Base-by-base conservation (phyloP, 768 basidiomycete species). In the Galerina marginata region DNA sequence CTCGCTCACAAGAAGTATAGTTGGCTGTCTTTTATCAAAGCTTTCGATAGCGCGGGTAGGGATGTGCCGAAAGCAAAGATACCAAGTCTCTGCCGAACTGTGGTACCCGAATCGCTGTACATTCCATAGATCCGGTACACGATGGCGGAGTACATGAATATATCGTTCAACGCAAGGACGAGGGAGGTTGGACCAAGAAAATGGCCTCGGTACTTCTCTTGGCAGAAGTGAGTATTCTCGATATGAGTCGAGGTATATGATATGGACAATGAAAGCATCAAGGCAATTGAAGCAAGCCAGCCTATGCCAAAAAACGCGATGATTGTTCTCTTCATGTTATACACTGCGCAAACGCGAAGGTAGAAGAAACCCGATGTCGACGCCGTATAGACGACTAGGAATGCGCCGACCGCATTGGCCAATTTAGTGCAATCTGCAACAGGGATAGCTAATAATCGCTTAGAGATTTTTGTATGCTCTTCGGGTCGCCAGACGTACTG, bases 341-440 rank as follows among this genome's bases (percentile, higher is more conserved):
- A 74, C 16, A 74, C 59, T 0, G 72, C 66, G 33, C 56, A 61
- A 5, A 72, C 64, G 6, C 73, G 72, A 54, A 69, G 63, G 51
- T 69, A 68, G 59, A 74, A 73, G 25, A 54, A 39, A 23, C 14
- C 58, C 15, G 71, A 58, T 0, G 72, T 67, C 2, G 62, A 60
- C 0, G 71, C 53, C 36, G 67, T 54, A 42, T 59, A 62, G 39
- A 66, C 39, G 44, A 69, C 66, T 23, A 68, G 66, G 36, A 72
- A 63, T 9, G 62, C 60, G 36, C 62, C 60, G 29, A 69, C 43
- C n/a, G 51, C 60, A 9, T 56, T 52, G 29, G 64, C 54, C 43
- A 62, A 56, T 23, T 33, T 42, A 4, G 16, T 51, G 51, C 67
- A 71, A 50, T 67, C 51, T 10, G 62, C 59, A 15, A 67, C 38